Conservation (phyloP, 2,329 filamentous ascomycete species). For the Sporothrix humicola region DNA sequence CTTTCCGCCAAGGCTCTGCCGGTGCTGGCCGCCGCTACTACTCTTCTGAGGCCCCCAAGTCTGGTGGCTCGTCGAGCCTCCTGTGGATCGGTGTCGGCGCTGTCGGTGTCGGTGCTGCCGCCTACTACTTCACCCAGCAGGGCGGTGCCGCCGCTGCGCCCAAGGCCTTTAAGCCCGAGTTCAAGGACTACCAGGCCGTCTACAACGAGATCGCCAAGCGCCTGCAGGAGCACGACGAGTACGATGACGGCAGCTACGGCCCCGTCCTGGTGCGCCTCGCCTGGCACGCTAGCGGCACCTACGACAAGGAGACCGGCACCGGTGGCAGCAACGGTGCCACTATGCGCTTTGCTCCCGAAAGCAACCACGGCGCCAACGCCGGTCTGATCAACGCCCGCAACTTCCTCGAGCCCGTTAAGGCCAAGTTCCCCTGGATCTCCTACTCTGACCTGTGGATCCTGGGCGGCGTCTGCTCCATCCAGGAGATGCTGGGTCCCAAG, state of each 20-base stretch:
- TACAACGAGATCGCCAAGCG: constrained; percentile 83
- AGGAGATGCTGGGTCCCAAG: constrained; percentile 90
- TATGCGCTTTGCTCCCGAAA: constrained; percentile 92
- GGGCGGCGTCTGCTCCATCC: constrained; percentile 80
- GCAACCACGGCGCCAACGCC: constrained; percentile 90
- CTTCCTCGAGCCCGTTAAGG: constrained; percentile 91
- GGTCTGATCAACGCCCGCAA: constrained; percentile 84
- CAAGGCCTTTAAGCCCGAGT: constrained; percentile 72
- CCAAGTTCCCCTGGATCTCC: constrained; percentile 90
- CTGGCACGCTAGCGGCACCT: constrained; percentile 94
- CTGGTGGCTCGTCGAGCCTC: constrained; percentile 49
- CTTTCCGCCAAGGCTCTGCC: constrained; percentile 67
- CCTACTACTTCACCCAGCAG: constrained; percentile 66
- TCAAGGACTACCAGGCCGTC: constrained; percentile 92
- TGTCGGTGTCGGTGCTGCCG: constrained; percentile 67
- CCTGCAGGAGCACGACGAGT: constrained; percentile 88
- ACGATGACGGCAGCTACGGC: constrained; percentile 95
- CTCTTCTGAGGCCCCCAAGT: constrained; percentile 69
- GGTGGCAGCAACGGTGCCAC: constrained; percentile 96
- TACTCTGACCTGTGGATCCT: constrained; percentile 99
- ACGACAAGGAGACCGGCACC: constrained; percentile 83
- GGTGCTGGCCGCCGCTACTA: constrained; percentile 73
- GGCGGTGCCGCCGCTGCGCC: constrained; percentile 54
- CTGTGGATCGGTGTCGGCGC: constrained; percentile 66
- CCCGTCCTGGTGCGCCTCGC: constrained; percentile 88